A percentile compares a stretch with the other conserved stretches of the same genome.
Evolutionary conservation across 148 eudicot species (phyloP).

Genomic region (Simmondsia chinensis): DNA sequence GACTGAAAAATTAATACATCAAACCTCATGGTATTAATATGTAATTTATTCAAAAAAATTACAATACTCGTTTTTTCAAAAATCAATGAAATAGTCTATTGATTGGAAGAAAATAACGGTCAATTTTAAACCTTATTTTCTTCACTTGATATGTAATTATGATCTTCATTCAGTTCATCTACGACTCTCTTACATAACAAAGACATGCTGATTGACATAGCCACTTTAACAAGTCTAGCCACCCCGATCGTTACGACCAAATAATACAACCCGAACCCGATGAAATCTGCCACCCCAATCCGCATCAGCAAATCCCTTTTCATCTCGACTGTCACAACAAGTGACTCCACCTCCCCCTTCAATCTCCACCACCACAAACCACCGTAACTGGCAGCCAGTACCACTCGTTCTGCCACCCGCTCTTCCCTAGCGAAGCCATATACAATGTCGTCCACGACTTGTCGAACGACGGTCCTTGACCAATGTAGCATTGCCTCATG

Average conservation of each 20-base stretch:
- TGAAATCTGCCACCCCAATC: conserved; percentile 50
- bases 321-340: conserved; percentile 58
- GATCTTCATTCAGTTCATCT: conserved; percentile 7
- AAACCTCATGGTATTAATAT: no score
- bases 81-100: no score
- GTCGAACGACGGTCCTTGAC: conserved; percentile 53
- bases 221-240: conserved; percentile 40
- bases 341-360: conserved; percentile 64
- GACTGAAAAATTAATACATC: no score
- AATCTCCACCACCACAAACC: conserved; percentile 64
- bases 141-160: conserved; percentile 2
- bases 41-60: no score
- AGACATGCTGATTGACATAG: conserved; percentile 28
- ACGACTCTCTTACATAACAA: conserved; percentile 18
- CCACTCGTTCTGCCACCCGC: conserved; percentile 51
- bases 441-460: conserved; percentile 67
- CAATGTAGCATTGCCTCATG: conserved; percentile 72
- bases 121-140: conserved; percentile 33
- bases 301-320: conserved; percentile 38
- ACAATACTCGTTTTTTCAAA: no score
- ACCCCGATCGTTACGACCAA: conserved; percentile 56
- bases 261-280: conserved; percentile 82
- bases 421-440: conserved; percentile 39
- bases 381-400: conserved; percentile 41
- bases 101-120: no score